Base-by-base conservation (phyloP, 495 filamentous ascomycete genomes). In the Penicillium chermesinum region DNA sequence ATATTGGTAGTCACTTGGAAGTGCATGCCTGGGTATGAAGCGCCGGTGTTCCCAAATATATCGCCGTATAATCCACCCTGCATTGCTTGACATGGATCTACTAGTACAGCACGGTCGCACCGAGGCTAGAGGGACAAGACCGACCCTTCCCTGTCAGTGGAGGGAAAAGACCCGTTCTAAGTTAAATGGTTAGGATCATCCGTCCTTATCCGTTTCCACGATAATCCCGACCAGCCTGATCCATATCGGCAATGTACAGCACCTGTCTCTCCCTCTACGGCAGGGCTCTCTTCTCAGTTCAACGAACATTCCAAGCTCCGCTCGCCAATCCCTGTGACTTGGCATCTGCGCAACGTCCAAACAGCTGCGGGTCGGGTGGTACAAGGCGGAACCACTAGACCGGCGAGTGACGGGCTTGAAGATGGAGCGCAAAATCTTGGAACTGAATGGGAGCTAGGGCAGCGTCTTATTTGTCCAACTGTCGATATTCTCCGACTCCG, bases 311-410 rank as follows among this genome's bases (percentile, higher is more conserved):
- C n/a, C n/a, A n/a, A n/a, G n/a, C n/a, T n/a, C n/a, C n/a, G n/a
- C 25, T 30, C 25, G 25, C 25, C 4, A 54, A 44, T 30, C 54
- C 50, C 47, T 46, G 42, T 42, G 37, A 42, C 33, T 39, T 48
- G 40, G 36, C 46, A 48, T 53, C 46, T 49, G 45, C 52, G 48
- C 54, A 55, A 58, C 54, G 54, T 50, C 44, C 44, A 46, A 30
- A 46, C 41, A 41, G 35, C 53, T 57, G 58, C 54, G 39, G 48
- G 50, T 59, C 59, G 59, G 57, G 59, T 62, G 17, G 48, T 62
- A 62, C 59, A 54, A 37, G 20, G 25, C 38, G 43, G 19, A 38
- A 14, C 19, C 19, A 18, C 32, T 35, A 37, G 17, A 48, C 17
- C 16, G 38, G 38, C 20, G 20, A 16, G 44, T 44, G 27, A 45